phyloP scores from a whole-genome alignment of 176 grass and related monocot species.

The Oryza meridionalis region DNA sequence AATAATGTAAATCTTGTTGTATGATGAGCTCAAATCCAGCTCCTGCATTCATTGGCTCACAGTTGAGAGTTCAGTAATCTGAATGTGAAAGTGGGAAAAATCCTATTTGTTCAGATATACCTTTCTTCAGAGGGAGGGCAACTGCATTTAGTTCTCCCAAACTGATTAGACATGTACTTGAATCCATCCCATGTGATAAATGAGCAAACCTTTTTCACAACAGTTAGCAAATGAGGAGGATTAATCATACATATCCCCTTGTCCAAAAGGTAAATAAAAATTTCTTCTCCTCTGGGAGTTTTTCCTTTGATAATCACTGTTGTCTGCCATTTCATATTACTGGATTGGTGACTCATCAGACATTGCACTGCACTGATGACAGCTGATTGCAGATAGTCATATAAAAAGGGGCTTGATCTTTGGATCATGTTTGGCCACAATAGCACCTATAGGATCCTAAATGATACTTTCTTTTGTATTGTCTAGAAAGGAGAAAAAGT shows the following conservation, averaged over 20 bases:
- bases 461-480: constrained; percentile 32
- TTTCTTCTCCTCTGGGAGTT: not conserved
- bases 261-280: constrained; percentile 17
- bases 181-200: constrained; percentile 34
- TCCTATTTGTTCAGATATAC: constrained; percentile 35
- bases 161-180: constrained; percentile 26
- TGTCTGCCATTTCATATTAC: constrained; percentile 45
- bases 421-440: constrained; percentile 41
- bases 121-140: constrained; percentile 42
- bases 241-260: constrained; percentile 16
- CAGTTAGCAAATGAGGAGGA: not conserved
- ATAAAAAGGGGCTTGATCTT: constrained; percentile 20
- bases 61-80: constrained; percentile 9
- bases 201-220: constrained; percentile 13
- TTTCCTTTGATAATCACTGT: constrained; percentile 21
- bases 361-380: constrained; percentile 30
- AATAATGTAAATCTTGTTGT: constrained; percentile 32
- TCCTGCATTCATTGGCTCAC: constrained; percentile 10
- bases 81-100: constrained; percentile 25
- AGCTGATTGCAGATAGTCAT: constrained; percentile 32
- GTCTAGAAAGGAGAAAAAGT: constrained; percentile 38
- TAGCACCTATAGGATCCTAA: constrained; percentile 24
- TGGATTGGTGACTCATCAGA: constrained; percentile 45
- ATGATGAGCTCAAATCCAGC: constrained; percentile 4
- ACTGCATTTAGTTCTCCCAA: constrained; percentile 24